A percentile compares a stretch with the other conserved stretches of the same genome.
Evolutionary conservation across 2,329 filamentous ascomycete genomes (phyloP).

Genomic region (Penicillium sp.): DNA sequence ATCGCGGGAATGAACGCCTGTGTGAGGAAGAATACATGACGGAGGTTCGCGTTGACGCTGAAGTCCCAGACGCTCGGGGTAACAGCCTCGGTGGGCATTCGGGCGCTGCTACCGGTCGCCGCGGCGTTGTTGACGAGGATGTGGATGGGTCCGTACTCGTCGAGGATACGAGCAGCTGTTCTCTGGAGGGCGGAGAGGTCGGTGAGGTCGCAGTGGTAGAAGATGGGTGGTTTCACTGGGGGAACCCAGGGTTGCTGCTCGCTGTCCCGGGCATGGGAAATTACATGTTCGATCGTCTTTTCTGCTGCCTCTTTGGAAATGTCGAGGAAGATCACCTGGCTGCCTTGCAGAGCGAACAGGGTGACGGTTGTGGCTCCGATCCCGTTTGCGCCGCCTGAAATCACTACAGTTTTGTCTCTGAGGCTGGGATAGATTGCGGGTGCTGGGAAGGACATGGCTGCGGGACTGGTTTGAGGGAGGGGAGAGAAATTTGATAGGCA

Average conservation of each 20-base stretch:
- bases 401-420: constrained; percentile 41
- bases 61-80: constrained; percentile 50
- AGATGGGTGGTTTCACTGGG: constrained; percentile 36
- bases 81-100: constrained; percentile 31
- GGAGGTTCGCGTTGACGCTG: constrained; percentile 52
- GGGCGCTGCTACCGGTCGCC: constrained; percentile 20
- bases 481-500: too few relatives aligned
- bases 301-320: constrained; percentile 39
- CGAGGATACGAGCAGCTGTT: constrained; percentile 40
- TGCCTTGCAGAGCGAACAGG: constrained; percentile 52
- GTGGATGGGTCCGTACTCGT: constrained; percentile 32
- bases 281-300: constrained; percentile 17
- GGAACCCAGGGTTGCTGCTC: background rate
- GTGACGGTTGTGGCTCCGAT: constrained; percentile 52
- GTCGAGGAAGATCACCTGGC: constrained; percentile 53
- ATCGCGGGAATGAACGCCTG: constrained; percentile 46
- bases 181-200: constrained; percentile 33
- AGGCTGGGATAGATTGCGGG: constrained; percentile 29
- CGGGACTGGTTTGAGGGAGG: too few relatives aligned
- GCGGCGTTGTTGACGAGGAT: constrained; percentile 47
- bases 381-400: constrained; percentile 55
- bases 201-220: constrained; percentile 51
- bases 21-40: constrained; percentile 52
- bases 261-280: background rate
- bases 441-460: too few relatives aligned